Evolutionary conservation across 805 yeast species (phyloP).

Genomic region (Candida peoriensis): DNA sequence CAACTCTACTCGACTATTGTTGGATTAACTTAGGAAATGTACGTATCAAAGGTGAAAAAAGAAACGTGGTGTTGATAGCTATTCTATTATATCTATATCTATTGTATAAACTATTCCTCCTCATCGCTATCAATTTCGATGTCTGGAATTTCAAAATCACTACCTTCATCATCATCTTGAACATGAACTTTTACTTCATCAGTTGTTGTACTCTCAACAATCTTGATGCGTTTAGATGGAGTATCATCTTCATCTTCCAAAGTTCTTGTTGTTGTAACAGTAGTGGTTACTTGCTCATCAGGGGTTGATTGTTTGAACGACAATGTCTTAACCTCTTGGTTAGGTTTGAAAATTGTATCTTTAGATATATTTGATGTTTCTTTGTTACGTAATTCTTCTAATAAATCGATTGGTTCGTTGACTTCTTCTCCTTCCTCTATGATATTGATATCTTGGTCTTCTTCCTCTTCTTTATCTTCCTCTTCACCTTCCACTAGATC

Average conservation of each 20-base stretch:
- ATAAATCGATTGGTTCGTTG: slow-evolving; percentile 11
- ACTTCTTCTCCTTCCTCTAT: slow-evolving; percentile 8
- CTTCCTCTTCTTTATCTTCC: slow-evolving; percentile 18
- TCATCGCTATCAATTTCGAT: slow-evolving; percentile 38
- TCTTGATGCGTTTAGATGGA: slow-evolving; percentile 23
- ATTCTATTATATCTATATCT: no score
- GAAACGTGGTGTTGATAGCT: no score
- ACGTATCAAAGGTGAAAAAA: no score
- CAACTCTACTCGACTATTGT: no score
- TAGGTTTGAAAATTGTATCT: slow-evolving; percentile 18
- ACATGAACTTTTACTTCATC: slow-evolving; percentile 10
- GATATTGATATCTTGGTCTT: slow-evolving; percentile 5
- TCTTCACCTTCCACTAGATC: slow-evolving; percentile 26
- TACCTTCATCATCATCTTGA: slow-evolving; percentile 26
- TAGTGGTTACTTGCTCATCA: no score
- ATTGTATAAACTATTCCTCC: no score
- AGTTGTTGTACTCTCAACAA: slow-evolving; percentile 6
- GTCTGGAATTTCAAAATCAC: slow-evolving; percentile 50
- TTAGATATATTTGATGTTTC: slow-evolving; percentile 4
- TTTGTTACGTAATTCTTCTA: slow-evolving; percentile 13
- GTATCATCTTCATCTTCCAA: slow-evolving; percentile 20
- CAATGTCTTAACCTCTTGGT: slow-evolving; percentile 20
- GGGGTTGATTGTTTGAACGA: slow-evolving; percentile 20
- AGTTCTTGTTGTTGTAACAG: slow-evolving; percentile 14
- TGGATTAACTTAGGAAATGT: no score